phyloP scores from a whole-genome alignment of 805 yeast species.

The Candida yuanshanica region DNA sequence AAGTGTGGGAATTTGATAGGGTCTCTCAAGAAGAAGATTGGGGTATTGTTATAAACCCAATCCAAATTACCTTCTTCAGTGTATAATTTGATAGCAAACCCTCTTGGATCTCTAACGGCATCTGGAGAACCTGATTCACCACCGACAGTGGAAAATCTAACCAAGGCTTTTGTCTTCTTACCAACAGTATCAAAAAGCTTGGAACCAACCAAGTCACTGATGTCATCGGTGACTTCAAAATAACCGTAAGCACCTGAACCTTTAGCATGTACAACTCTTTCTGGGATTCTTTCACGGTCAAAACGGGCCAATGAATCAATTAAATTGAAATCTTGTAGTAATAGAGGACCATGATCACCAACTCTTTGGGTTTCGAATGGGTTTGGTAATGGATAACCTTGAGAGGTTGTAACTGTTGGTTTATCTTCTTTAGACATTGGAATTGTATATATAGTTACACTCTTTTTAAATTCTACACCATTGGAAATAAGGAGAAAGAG shows the following conservation, averaged over 20 bases:
- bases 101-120: conserved; percentile 84
- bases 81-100: conserved; percentile 73
- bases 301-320: conserved; percentile 82
- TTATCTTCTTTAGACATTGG: conserved; percentile 12
- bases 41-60: conserved; percentile 82
- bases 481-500: neutral
- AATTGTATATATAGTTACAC: neutral
- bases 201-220: conserved; percentile 65
- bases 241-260: conserved; percentile 89
- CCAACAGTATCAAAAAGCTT: conserved; percentile 70
- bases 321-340: conserved; percentile 76
- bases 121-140: conserved; percentile 81
- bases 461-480: too few species aligned
- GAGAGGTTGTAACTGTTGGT: conserved; percentile 64
- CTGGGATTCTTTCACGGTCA: conserved; percentile 87
- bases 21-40: conserved; percentile 79
- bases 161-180: conserved; percentile 66
- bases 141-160: conserved; percentile 84
- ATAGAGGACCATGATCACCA: conserved; percentile 71
- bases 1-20: conserved; percentile 83
- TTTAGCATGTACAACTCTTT: conserved; percentile 90
- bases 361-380: conserved; percentile 74
- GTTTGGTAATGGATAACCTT: conserved; percentile 72
- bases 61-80: conserved; percentile 84
- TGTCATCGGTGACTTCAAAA: conserved; percentile 84